Base-by-base conservation (phyloP, 2,329 filamentous ascomycete species). In the Paraconiothyrium brasiliense region DNA sequence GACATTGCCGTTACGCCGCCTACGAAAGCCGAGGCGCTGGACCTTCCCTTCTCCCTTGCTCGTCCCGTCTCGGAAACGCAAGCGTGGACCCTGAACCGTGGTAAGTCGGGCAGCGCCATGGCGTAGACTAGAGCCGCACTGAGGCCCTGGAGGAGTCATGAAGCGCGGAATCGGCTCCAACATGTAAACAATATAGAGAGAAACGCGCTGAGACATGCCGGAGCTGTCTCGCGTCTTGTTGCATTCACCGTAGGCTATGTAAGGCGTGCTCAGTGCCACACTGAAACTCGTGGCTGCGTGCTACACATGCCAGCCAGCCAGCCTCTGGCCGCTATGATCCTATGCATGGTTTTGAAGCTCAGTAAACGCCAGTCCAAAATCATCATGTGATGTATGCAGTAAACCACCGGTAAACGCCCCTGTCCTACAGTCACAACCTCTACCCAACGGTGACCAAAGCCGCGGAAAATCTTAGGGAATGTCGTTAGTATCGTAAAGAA, bases 401-500 rank as follows among this genome's bases (percentile, higher is more conserved):
- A 51, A 50, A 20, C 5, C 32, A 34, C 16, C n/a, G 10, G 43
- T 22, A 24, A 56, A 51, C 55, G 55, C 55, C 55, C n/a, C 46
- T 58, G 43, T 32, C 55, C 55, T 41, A 35, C 35, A 49, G 55
- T 50, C 20, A 32, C 41, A 32, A 27, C 34, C 30, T 50, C 55
- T 57, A 50, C 43, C 44, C 34, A 30, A 50, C 41, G 22, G 34
- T 27, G 27, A 30, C n/a, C 11, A 22, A 57, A 50, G 20, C 30
- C 34, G 9, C 4, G 13, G 9, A 35, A 30, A 20, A 54, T 46
- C 3, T 4, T n/a, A 59, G 20, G 13, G 43, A 56, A 39, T 27
- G 54, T 56, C 54, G 44, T 22, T 54, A 44, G 35, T 41, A 49
- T 41, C 22, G 24, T 52, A 56, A 58, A 61, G 61, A 60, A 39